Base-by-base conservation (phyloP, 75 land plant species). In the Gnetum montanum region DNA sequence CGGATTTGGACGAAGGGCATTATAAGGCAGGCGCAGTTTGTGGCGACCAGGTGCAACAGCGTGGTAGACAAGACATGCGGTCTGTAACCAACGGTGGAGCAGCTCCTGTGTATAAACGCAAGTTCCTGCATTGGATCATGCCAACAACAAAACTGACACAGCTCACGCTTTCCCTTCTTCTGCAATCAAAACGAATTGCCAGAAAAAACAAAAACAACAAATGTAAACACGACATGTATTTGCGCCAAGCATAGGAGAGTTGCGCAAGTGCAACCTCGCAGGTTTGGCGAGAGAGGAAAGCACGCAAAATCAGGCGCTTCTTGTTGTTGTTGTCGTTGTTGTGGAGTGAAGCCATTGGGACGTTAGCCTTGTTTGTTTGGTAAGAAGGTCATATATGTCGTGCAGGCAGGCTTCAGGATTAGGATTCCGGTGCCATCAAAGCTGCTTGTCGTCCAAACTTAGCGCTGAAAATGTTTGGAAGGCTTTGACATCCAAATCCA, bases 21-120 rank as follows among this genome's bases (percentile, higher is more conserved):
- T 50, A 82, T 66, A 31, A 90, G 70, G 30, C 74, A 78, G 15
- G 84, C 43, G 24, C 68, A 76, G 57, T 80, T 74, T 45, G 96
- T 90, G 59, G 96, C 84, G 46, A 80, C 57, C 49, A 90, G 74
- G 60, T 90, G 96, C 6, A 78, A 57, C 4, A 90, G 90, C 34
- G 91, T 86, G 26, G 96, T 90, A 19, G 91, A 86, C 34, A 89
- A 74, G 2, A 86, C 90, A 34, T 60, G 57, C 23, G 81, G 74
- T 49, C 95, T 67, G 67, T 89, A 89, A 2, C 95, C 95, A 26
- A 76, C 70, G 1, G 90, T 80, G 46, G 81, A 35, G 51, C 80
- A 75, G 72, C 90, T 86, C 46, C 74, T 76, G 77, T 90, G 96
- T 1, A 90, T 77, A 64, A 90, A 90, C 45, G 73, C 83, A 53